Evolutionary conservation across 257 asterid genomes (phyloP), one percentile per base, ranked within the genome.

Genomic region (Nicotiana otophora): DNA sequence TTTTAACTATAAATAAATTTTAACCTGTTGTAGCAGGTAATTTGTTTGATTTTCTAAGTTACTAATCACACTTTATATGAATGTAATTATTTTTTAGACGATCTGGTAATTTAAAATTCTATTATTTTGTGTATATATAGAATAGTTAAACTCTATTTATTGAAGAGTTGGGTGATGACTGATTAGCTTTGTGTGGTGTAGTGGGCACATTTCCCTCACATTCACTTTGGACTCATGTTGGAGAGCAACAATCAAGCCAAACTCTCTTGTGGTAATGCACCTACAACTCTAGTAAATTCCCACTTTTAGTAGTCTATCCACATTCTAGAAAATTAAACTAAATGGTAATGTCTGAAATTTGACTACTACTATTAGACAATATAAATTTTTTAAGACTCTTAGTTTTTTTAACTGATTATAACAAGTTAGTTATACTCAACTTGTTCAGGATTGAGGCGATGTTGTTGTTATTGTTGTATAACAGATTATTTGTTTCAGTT

Each of bases 181-280:
- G 68, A 53, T 77, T 72, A 58, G 7, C 54, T 51, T 83, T 58
- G 4, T 84, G 33, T 82, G 77, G 19, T 74, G 60, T 39, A 94
- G 98, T 94, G 98, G 98, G 98, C 98, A 83, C 98, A 94, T 82
- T 94, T 92, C 82, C 97, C 98, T 89, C 98, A 94, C 79, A 94
- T 94, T 87, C 98, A 94, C 86, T 94, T 92, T 82, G 98, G 98
- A 76, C 91, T 94, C 75, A 94, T 92, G 97, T 72, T 94, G 94
- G 98, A 94, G 90, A 88, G 85, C 84, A 91, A 86, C 78, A 91
- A 87, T 87, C 91, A 88, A 81, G 82, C 88, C 82, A 87, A 92
- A 75, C 84, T 85, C 42, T 87, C 83, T 78, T 89, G 87, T 92
- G 92, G 87, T 85, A 62, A 68, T 68, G 7, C 10, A 57, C 8